Conservation (phyloP, 1,284 basidiomycete genomes). For the Dichomitus squalens region DNA sequence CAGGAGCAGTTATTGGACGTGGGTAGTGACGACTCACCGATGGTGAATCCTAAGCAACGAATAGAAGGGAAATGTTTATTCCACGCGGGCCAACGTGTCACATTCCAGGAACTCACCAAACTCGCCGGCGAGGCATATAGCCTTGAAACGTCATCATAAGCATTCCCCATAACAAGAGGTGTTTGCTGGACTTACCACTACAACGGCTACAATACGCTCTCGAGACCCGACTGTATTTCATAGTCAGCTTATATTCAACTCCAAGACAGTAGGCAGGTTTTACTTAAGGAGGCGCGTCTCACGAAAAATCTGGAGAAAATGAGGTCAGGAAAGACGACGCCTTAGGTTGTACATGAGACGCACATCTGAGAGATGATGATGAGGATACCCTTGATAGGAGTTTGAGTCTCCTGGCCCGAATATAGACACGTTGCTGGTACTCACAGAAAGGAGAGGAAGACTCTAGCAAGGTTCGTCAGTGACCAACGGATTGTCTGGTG, state of each 20-base stretch:
- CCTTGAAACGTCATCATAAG: background rate
- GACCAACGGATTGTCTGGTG: background rate
- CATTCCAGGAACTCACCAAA: background rate
- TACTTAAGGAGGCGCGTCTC: constrained; percentile 1
- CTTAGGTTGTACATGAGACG: background rate
- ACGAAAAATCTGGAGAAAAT: background rate
- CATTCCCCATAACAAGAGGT: background rate
- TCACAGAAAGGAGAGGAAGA: background rate
- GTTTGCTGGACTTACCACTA: background rate
- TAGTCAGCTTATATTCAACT: background rate
- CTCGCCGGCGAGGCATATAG: background rate
- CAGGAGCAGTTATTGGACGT: too few relatives aligned
- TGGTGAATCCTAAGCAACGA: background rate
- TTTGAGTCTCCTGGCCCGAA: background rate
- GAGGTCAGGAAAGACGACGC: background rate
- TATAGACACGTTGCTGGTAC: background rate
- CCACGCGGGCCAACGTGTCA: too few relatives aligned
- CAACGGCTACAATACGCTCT: background rate
- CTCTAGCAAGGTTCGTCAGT: background rate
- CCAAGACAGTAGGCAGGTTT: background rate
- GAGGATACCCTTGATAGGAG: background rate
- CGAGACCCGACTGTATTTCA: background rate
- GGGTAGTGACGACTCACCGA: background rate
- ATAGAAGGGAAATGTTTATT: background rate
- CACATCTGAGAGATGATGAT: constrained; percentile 2